Conservation (phyloP, 345 rosid species). For the Sapria himalayana region DNA sequence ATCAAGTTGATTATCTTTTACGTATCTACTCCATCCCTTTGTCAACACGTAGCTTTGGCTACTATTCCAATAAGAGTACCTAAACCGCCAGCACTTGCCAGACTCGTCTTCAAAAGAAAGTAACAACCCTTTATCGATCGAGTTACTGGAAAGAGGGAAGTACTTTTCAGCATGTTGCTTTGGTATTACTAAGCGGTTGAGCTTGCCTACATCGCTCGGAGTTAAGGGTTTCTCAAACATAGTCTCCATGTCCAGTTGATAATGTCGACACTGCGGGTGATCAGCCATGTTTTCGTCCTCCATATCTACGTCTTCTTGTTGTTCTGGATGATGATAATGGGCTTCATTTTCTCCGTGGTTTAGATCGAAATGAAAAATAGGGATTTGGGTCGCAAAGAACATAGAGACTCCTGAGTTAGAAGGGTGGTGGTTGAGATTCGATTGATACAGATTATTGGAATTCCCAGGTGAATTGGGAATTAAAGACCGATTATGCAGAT, state of each 20-base stretch:
- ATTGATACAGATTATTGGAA: constrained; percentile 1
- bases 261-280: background rate
- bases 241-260: constrained; percentile 14
- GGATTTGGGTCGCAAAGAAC: constrained; percentile 8
- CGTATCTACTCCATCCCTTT: constrained; percentile 84
- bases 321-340: too few relatives aligned
- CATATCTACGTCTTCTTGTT: constrained; percentile 8
- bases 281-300: constrained; percentile 5
- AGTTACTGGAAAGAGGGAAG: constrained; percentile 34
- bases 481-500: constrained; percentile 1
- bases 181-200: constrained; percentile 74
- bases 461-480: constrained; percentile 5
- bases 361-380: constrained; percentile 9
- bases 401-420: constrained; percentile 7
- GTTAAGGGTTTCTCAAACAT: constrained; percentile 75
- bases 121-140: constrained; percentile 27
- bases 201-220: constrained; percentile 83
- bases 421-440: background rate
- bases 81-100: constrained; percentile 62
- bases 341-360: too few relatives aligned
- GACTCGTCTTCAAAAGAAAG: constrained; percentile 77
- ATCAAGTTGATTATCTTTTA: constrained; percentile 63
- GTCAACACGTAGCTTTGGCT: constrained; percentile 84
- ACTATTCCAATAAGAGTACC: constrained; percentile 79
- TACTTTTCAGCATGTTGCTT: constrained; percentile 79